Evolutionary conservation across 2,329 filamentous ascomycete species (phyloP).

Genomic region (Xylogone sp.): DNA sequence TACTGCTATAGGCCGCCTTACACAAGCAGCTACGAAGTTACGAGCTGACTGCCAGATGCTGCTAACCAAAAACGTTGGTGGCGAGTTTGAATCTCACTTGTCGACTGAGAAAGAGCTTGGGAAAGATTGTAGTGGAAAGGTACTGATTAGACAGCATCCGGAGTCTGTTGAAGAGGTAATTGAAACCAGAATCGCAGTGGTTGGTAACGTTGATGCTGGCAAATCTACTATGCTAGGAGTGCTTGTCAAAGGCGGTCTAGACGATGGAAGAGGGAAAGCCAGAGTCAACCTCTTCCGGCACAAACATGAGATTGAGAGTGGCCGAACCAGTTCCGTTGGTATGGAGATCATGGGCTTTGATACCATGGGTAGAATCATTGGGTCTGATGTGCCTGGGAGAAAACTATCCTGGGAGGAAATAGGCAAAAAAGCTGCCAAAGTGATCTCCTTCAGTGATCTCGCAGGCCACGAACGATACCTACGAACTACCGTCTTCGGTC

Average conservation of each 20-base stretch:
- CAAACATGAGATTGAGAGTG: conserved; percentile 96
- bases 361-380: conserved; percentile 75
- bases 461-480: conserved; percentile 95
- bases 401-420: conserved; percentile 97
- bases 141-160: conserved; percentile 75
- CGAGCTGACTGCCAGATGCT: conserved; percentile 77
- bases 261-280: conserved; percentile 90
- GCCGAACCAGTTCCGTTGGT: conserved; percentile 90
- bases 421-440: conserved; percentile 89
- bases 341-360: conserved; percentile 99
- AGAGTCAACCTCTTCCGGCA: conserved; percentile 95
- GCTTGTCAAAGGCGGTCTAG: conserved; percentile 88
- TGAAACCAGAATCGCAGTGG: conserved; percentile 93
- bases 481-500: conserved; percentile 91
- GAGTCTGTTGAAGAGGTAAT: conserved; percentile 80
- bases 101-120: conserved; percentile 57
- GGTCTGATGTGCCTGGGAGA: conserved; percentile 77
- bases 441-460: conserved; percentile 93
- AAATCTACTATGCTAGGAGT: conserved; percentile 97
- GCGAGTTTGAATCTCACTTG: conserved; percentile 65
- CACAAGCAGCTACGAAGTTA: conserved; percentile 57
- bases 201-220: conserved; percentile 95
- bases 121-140: conserved; percentile 75
- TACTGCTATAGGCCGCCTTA: conserved; percentile 62
- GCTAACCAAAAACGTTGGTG: conserved; percentile 87